Base-by-base conservation (phyloP, 495 filamentous ascomycete genomes). In the Aspergillus indologenus region DNA sequence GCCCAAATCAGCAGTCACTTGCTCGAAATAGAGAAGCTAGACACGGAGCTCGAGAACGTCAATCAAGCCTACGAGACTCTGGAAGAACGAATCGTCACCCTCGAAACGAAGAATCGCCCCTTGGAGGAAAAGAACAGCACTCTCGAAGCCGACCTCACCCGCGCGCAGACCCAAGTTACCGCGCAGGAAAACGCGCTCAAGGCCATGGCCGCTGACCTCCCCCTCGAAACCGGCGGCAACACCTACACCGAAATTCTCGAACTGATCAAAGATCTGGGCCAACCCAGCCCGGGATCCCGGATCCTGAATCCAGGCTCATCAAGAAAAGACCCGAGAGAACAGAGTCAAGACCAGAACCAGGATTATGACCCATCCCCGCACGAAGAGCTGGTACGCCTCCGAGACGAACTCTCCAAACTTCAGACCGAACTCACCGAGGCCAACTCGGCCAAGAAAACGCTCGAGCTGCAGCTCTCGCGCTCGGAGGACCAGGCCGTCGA, bases 171-270 rank as follows among this genome's bases (percentile, higher is more conserved):
- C 2, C 76, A 79, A 42, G 68, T 74, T 18, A 74, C 69, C 43
- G 75, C 76, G 0, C 76, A 79, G 53, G 74, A 75, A 56, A 76
- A 73, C 42, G 72, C 71, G 1, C 67, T 79, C 40, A 74, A 73
- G 24, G 70, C 70, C 8, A 71, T 76, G 24, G 77, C 74, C n/a
- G 74, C 71, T 1, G 77, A 77, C 46, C 60, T 77, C 1, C 71
- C 75, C 11, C 60, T 68, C 7, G 67, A 67, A 47, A 59, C 61
- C 9, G 67, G 66, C 21, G 71, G 70, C 8, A 76, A 68, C 52
- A 75, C 73, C 7, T 79, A 75, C 55, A 72, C 65, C 31, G 75
- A 78, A 23, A 77, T 79, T 18, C 65, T 79, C 0, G 73, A 77
- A 20, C 46, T 75, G 52, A 75, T 79, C 58, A 73, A 75, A 49